Evolutionary conservation across 805 yeast genomes (phyloP).

Genomic region (Lipomyces starkeyi): DNA sequence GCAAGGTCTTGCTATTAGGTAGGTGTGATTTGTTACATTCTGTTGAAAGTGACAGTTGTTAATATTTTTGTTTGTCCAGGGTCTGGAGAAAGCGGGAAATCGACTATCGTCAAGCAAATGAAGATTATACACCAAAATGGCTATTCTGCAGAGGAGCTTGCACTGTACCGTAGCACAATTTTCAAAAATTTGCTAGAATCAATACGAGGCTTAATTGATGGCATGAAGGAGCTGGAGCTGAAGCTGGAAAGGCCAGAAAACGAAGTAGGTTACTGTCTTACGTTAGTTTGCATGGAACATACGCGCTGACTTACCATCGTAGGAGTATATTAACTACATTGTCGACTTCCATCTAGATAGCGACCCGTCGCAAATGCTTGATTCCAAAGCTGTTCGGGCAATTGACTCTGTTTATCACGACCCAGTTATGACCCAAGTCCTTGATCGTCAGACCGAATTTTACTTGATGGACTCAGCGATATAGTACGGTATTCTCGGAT

Average conservation of each 20-base stretch:
- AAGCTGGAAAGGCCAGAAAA: constrained; percentile 11
- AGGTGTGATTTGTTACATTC: neutral
- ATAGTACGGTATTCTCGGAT: constrained; percentile 50
- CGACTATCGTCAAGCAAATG: constrained; percentile 82
- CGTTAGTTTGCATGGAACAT: constrained; percentile 32
- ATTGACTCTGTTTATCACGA: constrained; percentile 61
- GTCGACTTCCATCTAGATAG: constrained; percentile 41
- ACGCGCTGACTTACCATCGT: constrained; percentile 42
- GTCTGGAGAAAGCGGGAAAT: constrained; percentile 86
- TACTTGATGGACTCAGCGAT: constrained; percentile 84
- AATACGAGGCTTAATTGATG: constrained; percentile 67
- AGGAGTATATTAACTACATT: constrained; percentile 19
- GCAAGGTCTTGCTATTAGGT: constrained; percentile 68
- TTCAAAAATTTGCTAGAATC: constrained; percentile 79
- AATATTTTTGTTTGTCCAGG: constrained; percentile 45
- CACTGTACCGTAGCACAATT: constrained; percentile 78
- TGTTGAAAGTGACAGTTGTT: neutral
- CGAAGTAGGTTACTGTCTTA: constrained; percentile 6
- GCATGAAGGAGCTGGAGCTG: constrained; percentile 43
- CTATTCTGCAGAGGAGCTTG: constrained; percentile 69
- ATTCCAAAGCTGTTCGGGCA: constrained; percentile 55
- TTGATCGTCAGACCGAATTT: constrained; percentile 68
- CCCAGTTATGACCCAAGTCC: constrained; percentile 62
- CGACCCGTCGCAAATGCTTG: constrained; percentile 60
- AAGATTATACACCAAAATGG: constrained; percentile 77